Percentiles rank a stretch among this genome's conserved stretches.
Conservation (phyloP, 805 yeast genomes). For the Wickerhamomyces rabaulensis region DNA sequence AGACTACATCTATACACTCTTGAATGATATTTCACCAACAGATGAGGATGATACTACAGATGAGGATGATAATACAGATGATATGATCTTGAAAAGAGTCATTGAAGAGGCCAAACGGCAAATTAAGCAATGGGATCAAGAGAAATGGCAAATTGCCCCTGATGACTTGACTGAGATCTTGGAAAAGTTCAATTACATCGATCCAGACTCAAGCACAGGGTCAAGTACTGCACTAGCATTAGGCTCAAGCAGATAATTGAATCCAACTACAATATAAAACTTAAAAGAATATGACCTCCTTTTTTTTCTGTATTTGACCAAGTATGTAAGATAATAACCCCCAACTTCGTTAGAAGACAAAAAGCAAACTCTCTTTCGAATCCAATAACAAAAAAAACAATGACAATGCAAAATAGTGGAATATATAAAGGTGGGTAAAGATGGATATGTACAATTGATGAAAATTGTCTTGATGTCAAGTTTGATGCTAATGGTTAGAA, state of each 20-base stretch:
- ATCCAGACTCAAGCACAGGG: not conserved
- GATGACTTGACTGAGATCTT: constrained; percentile 27
- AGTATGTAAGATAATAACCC: not conserved
- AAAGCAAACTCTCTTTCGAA: not conserved
- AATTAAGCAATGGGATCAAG: constrained; percentile 24
- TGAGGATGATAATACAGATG: constrained; percentile 5
- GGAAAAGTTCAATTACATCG: not conserved
- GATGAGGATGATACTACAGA: constrained; percentile 1
- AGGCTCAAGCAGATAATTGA: not conserved
- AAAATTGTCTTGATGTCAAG: not conserved
- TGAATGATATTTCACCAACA: constrained; percentile 11
- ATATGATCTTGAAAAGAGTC: constrained; percentile 6
- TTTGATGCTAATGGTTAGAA: not conserved
- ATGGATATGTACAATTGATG: not conserved
- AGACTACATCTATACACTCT: constrained; percentile 22
- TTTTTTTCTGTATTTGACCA: not conserved
- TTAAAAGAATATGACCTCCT: not conserved
- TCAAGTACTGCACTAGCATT: not conserved
- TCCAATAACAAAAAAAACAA: not conserved
- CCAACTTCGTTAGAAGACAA: not conserved
- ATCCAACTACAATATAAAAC: not conserved
- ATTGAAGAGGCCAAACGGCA: constrained; percentile 11
- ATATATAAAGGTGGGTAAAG: not conserved
- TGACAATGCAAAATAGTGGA: not conserved
- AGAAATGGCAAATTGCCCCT: constrained; percentile 28